phyloP scores from a whole-genome alignment of 257 asterid species.

The Scutellaria baicalensis region DNA sequence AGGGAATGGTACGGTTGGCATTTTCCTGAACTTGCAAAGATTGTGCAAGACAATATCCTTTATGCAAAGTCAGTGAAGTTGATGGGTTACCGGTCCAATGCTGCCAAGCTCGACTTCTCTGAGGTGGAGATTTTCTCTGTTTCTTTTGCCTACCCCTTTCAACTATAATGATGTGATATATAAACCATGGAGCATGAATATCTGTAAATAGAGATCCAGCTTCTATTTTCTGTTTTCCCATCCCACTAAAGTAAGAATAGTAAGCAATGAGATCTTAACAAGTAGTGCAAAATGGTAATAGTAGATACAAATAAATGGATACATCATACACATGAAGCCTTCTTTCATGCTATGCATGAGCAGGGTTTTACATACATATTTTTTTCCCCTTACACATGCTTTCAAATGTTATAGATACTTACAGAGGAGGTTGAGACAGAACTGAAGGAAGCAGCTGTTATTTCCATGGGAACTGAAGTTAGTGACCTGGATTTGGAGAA shows the following conservation, averaged over 20 bases:
- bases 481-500: slow-evolving; percentile 80
- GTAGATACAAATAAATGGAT: neutral
- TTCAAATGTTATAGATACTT: slow-evolving; percentile 39
- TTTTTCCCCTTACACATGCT: neutral
- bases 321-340: neutral
- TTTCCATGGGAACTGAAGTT: slow-evolving; percentile 96
- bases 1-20: slow-evolving; percentile 99
- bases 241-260: neutral
- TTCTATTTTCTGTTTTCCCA: neutral
- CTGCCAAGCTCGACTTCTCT: slow-evolving; percentile 78
- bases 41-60: slow-evolving; percentile 62
- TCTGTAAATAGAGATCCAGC: slow-evolving; percentile 2
- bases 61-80: slow-evolving; percentile 78
- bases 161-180: neutral
- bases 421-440: slow-evolving; percentile 73
- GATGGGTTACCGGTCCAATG: slow-evolving; percentile 80
- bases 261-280: neutral
- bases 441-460: slow-evolving; percentile 73
- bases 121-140: slow-evolving; percentile 40
- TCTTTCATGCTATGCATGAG: too few relatives aligned
- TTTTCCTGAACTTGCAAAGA: slow-evolving; percentile 91
- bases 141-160: neutral
- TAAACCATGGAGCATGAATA: neutral
- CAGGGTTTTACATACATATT: too few relatives aligned
- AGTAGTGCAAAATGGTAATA: neutral